Base-by-base conservation (phyloP, 2,329 filamentous ascomycete genomes). In the Fusarium begoniae region DNA sequence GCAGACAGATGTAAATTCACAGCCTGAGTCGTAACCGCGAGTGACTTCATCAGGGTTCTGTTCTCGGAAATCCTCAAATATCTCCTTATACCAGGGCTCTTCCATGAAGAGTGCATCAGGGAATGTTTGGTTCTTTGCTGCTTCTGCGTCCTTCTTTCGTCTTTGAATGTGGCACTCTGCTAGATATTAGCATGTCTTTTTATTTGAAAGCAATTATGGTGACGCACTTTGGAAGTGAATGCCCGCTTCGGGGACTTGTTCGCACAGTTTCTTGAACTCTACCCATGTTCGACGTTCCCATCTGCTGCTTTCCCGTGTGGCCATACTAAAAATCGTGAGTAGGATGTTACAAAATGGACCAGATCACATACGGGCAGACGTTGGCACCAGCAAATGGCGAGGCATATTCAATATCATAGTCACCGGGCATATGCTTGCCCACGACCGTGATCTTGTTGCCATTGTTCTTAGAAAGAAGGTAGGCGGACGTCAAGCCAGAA, bases 331-430 rank as follows among this genome's bases (percentile, higher is more conserved):
- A 26, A 8, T 22, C n/a, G 24, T 73, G 32, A 73, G 70, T 30
- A 26, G 43, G 30, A 13, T 41, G 18, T 11, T 10, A 5, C 30
- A 37, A 30, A 5, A 24, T 13, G 24, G 41, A 4, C 20, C 26
- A 24, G 14, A n/a, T 24, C n/a, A 85, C 91, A 70, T 78, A 93
- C 91, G 93, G 94, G 68, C 92, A 81, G 78, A 91, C 91, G 79
- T 96, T 96, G 70, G 94, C 94, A 20, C 94, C 94, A 8, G 94
- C 94, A 93, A 94, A 97, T 2, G 94, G 94, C 11, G 94, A 97
- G 2, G 94, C 92, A 81, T 98, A 98, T 85, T 97, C 93, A 75
- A 95, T 92, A 75, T 96, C 93, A 82, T 96, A 96, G 84, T 98
- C 95, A 41, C 95, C 95, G 0, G 95, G 95, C 92, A 98, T 96